Base-by-base conservation (phyloP, 1,139 yeast genomes). In the Candida labiduridarum region DNA sequence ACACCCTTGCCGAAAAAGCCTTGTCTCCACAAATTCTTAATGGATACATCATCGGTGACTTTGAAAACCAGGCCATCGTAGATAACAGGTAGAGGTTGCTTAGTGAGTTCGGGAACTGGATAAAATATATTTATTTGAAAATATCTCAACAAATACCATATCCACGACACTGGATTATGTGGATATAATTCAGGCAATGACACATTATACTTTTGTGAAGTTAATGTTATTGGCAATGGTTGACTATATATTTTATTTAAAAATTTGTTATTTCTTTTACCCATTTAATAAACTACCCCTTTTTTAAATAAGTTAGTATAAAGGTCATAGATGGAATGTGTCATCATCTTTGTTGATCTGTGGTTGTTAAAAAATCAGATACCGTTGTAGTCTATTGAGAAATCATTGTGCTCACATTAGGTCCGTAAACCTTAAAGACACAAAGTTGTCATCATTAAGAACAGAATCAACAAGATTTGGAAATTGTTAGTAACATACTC, bases 371-470 rank as follows among this genome's bases (percentile, higher is more conserved):
- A 30, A 49, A 55, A 54, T 91, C 98, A 91, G 98, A 91, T 91
- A 91, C 98, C 98, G 98, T 91, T 91, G 97, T 91, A 91, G 98
- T 92, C 97, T 85, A 82, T 84, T 84, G 87, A 84, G 86, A 83
- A 83, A 82, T 82, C 85, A 72, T 43, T 81, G 87, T 81, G 87
- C 89, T 80, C 82, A 83, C 91, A 85, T 64, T 60, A 85, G 76
- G 52, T 41, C 56, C 61, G 62, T 57, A 61, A 56, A 72, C 68
- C 85, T 80, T 82, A 82, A 73, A 80, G 86, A 52, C 57, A 54
- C 57, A 49, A 46, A 41, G 42, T 56, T 57, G 50, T 65, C 72
- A 69, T 80, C 84, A 80, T 79, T 82, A 74, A 61, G 27, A 16
- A 9, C 29, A 27, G 35, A 41, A 29, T 29, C 25, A 41, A 38